These are phyloP conservation scores for Fagopyrum esculentum DNA, from an alignment of 148 eudicot species.

Conservation along the genomic window DNA sequence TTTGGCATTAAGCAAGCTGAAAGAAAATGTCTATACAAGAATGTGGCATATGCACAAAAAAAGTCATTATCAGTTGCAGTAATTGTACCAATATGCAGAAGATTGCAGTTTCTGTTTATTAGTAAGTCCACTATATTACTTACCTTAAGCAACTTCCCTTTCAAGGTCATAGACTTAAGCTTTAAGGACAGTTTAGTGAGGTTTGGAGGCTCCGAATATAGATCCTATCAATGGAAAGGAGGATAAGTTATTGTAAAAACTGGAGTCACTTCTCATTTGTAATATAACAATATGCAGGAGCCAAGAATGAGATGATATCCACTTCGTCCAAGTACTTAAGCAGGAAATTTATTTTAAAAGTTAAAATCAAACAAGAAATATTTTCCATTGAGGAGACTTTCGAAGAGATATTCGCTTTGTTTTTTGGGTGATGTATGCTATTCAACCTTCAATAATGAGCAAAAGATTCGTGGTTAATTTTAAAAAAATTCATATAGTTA, in stretches of 20 bases:
- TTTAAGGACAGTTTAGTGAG: constrained; percentile 45
- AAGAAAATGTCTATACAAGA: too few species aligned
- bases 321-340: neutral
- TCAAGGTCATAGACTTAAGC: constrained; percentile 50
- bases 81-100: too few species aligned
- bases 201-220: constrained; percentile 60
- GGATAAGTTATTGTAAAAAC: neutral
- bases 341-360: neutral
- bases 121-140: neutral
- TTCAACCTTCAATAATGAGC: too few species aligned
- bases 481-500: too few species aligned
- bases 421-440: too few species aligned
- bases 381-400: too few species aligned
- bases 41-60: too few species aligned
- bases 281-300: neutral
- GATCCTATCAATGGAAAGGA: constrained; percentile 39
- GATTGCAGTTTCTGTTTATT: too few species aligned
- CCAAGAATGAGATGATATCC: neutral
- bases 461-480: too few species aligned
- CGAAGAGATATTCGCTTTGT: too few species aligned
- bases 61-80: too few species aligned
- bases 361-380: neutral
- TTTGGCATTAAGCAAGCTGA: too few species aligned
- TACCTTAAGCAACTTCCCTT: constrained; percentile 66
- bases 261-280: neutral